phyloP scores from a whole-genome alignment of 805 yeast species.

The Yamadazyma nakazawae region DNA sequence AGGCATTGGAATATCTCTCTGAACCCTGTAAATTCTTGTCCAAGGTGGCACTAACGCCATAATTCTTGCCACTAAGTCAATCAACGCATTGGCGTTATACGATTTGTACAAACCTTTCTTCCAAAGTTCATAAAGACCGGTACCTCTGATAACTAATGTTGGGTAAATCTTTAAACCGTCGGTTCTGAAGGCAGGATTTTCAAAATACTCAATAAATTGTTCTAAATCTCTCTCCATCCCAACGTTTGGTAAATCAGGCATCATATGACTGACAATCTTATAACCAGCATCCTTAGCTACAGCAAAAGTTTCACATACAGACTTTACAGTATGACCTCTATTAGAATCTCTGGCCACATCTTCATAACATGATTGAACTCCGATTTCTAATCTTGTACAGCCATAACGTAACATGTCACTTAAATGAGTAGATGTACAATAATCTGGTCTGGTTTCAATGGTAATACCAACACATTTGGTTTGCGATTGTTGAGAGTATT shows the following conservation, averaged over 20 bases:
- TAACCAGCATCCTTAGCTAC: slow-evolving; percentile 98
- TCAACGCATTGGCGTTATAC: slow-evolving; percentile 89
- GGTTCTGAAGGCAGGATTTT: slow-evolving; percentile 93
- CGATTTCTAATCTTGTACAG: slow-evolving; percentile 93
- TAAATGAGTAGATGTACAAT: slow-evolving; percentile 92
- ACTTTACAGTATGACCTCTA: slow-evolving; percentile 94
- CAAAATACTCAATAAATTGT: slow-evolving; percentile 94
- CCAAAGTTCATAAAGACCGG: slow-evolving; percentile 97
- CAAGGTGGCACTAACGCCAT: slow-evolving; percentile 97
- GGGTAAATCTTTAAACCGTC: slow-evolving; percentile 96
- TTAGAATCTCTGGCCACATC: slow-evolving; percentile 98
- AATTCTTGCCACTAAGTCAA: slow-evolving; percentile 93
- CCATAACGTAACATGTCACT: slow-evolving; percentile 96
- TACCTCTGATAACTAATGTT: slow-evolving; percentile 93
- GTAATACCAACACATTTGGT: slow-evolving; percentile 99
- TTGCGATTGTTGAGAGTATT: slow-evolving; percentile 86
- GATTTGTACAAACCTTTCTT: slow-evolving; percentile 92
- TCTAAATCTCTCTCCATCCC: slow-evolving; percentile 98
- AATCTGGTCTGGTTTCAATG: slow-evolving; percentile 97
- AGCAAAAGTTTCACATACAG: slow-evolving; percentile 94
- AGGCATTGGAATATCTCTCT: slow-evolving; percentile 99
- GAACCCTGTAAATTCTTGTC: slow-evolving; percentile 98
- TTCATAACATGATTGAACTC: slow-evolving; percentile 95
- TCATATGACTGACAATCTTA: slow-evolving; percentile 97
- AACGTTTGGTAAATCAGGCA: slow-evolving; percentile 98